phyloP scores from a whole-genome alignment of 2,329 filamentous ascomycete species.

The Raffaelea albimanens region DNA sequence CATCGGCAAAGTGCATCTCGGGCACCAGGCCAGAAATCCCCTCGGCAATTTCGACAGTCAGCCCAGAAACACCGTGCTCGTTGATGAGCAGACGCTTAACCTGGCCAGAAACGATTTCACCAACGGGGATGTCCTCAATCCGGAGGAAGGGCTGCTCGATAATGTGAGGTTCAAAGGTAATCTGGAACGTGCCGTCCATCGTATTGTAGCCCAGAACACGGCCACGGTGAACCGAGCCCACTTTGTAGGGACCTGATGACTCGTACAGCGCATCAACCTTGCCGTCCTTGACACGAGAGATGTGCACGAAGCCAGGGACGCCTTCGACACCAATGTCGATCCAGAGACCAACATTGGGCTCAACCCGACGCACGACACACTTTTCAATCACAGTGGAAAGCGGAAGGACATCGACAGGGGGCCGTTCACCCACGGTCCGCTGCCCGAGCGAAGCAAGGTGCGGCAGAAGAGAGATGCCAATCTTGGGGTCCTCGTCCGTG shows the following conservation, averaged over 20 bases:
- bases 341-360: constrained; percentile 73
- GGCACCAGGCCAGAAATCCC: constrained; percentile 84
- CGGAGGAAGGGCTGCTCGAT: constrained; percentile 83
- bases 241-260: constrained; percentile 65
- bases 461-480: constrained; percentile 82
- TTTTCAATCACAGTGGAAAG: constrained; percentile 69
- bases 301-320: constrained; percentile 82
- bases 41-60: constrained; percentile 77
- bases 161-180: constrained; percentile 75
- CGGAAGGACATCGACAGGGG: constrained; percentile 43
- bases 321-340: constrained; percentile 59
- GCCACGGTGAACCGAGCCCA: constrained; percentile 69
- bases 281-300: constrained; percentile 82
- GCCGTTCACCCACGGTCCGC: not conserved
- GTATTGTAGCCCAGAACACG: constrained; percentile 81
- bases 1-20: constrained; percentile 80
- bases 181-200: constrained; percentile 73
- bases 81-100: constrained; percentile 79
- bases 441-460: constrained; percentile 58
- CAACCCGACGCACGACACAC: constrained; percentile 71
- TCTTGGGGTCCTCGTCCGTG: constrained; percentile 64
- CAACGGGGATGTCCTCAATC: constrained; percentile 81
- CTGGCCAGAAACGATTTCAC: constrained; percentile 69
- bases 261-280: constrained; percentile 79
- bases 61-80: constrained; percentile 65